These are phyloP conservation scores for Suhomyces kunorum DNA, from an alignment of 1,139 yeast genomes.

Conservation along the genomic window DNA sequence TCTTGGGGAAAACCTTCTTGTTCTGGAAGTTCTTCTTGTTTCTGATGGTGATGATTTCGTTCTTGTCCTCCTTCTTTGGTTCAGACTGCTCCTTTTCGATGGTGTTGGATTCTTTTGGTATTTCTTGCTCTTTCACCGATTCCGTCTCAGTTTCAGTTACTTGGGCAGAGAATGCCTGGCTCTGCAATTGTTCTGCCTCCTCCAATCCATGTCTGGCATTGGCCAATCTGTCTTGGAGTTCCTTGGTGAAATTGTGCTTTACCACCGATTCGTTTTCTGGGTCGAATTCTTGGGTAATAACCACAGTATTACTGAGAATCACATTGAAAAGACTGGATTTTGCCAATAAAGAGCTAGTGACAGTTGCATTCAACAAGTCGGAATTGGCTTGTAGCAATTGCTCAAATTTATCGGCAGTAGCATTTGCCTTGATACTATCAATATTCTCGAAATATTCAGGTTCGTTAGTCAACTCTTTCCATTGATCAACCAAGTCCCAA, in stretches of 20 bases:
- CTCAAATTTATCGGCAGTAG: conserved; percentile 20
- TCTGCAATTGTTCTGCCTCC: conserved; percentile 14
- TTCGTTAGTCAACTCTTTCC: conserved; percentile 19
- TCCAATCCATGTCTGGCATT: conserved; percentile 22
- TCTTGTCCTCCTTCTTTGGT: conserved; percentile 26
- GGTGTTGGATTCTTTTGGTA: too few species aligned
- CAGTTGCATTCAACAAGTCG: conserved; percentile 5
- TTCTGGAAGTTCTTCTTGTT: conserved; percentile 26
- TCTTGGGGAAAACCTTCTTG: conserved; percentile 14
- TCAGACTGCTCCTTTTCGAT: conserved; percentile 6
- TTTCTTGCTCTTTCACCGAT: conserved; percentile 8
- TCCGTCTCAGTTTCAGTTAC: conserved; percentile 9
- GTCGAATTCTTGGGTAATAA: conserved; percentile 25
- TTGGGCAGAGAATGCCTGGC: background rate
- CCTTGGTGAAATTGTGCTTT: conserved; percentile 23
- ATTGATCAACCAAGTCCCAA: conserved; percentile 29
- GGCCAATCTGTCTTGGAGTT: conserved; percentile 19
- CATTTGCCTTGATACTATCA: conserved; percentile 10
- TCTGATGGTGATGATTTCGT: conserved; percentile 59
- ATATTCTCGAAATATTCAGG: conserved; percentile 11
- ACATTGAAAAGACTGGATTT: conserved; percentile 19
- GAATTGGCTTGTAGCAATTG: conserved; percentile 9
- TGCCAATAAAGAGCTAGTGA: conserved; percentile 14
- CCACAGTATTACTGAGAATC: conserved; percentile 5
- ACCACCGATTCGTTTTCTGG: conserved; percentile 16